Conservation (phyloP, 352 stramenopile genomes). For the Globisporangium ultimum region DNA sequence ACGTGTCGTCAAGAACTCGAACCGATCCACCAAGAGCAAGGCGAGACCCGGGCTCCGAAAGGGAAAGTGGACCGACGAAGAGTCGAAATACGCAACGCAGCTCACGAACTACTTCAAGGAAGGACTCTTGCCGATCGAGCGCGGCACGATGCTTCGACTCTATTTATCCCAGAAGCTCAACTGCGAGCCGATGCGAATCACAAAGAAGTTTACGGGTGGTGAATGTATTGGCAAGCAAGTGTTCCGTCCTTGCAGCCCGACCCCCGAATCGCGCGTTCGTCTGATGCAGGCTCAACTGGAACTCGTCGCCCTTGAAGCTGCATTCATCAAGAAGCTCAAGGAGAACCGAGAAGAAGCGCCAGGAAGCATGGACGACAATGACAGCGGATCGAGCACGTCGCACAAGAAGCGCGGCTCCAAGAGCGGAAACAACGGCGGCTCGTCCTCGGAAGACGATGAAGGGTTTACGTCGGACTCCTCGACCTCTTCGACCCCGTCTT, state of each 20-base stretch:
- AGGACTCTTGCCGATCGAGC: constrained; percentile 72
- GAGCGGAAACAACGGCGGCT: constrained; percentile 11
- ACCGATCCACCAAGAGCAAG: constrained; percentile 81
- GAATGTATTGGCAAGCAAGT: constrained; percentile 91
- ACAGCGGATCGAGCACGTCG: constrained; percentile 18
- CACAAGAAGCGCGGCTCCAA: constrained; percentile 25
- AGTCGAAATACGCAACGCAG: constrained; percentile 67
- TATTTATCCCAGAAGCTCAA: constrained; percentile 92
- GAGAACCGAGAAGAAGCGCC: constrained; percentile 75
- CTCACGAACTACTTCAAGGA: constrained; percentile 87
- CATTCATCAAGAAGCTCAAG: constrained; percentile 76
- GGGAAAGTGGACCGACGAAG: constrained; percentile 86
- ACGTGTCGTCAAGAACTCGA: constrained; percentile 53
- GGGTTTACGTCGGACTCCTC: constrained; percentile 36
- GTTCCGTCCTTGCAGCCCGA: constrained; percentile 70
- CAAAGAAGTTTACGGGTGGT: constrained; percentile 90
- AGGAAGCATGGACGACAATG: constrained; percentile 45
- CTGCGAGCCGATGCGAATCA: constrained; percentile 91
- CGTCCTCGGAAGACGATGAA: constrained; percentile 18
- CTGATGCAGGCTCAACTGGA: constrained; percentile 77
- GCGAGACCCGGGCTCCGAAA: constrained; percentile 79
- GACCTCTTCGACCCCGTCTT: constrained; percentile 6
- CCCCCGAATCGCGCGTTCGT: constrained; percentile 55
- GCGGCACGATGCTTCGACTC: constrained; percentile 87
- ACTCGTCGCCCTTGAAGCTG: constrained; percentile 63